Conservation (phyloP, 768 basidiomycete genomes). For the Podaxis rugospora region DNA sequence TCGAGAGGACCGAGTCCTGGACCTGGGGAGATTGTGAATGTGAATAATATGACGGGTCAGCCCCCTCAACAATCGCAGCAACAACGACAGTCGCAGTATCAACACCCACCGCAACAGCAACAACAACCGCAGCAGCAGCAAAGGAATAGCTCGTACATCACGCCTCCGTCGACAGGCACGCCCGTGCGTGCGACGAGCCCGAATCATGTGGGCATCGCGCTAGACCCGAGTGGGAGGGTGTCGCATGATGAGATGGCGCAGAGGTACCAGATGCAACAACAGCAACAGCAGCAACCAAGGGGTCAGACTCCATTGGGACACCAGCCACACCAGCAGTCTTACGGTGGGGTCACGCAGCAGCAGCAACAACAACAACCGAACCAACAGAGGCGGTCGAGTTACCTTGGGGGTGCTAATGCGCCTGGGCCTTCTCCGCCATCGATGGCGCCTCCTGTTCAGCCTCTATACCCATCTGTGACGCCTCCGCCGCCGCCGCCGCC, state of each 20-base stretch:
- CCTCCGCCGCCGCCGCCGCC: constrained; percentile 33
- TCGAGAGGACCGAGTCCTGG: constrained; percentile 56
- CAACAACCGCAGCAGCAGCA: not conserved
- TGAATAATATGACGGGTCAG: not conserved
- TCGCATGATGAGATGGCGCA: constrained; percentile 77
- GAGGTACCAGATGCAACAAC: constrained; percentile 42
- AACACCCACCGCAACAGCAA: not conserved
- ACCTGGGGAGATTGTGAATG: constrained; percentile 23
- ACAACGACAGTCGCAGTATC: not conserved
- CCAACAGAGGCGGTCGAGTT: constrained; percentile 31
- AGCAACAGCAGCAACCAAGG: constrained; percentile 28
- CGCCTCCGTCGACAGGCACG: constrained; percentile 29
- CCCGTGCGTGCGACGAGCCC: constrained; percentile 63
- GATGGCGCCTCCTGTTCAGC: constrained; percentile 19
- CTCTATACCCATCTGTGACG: constrained; percentile 28
- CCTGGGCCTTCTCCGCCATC: constrained; percentile 25
- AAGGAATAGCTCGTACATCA: constrained; percentile 7
- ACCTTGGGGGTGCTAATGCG: constrained; percentile 21
- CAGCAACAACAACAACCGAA: constrained; percentile 26
- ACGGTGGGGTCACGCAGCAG: constrained; percentile 14
- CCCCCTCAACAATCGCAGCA: not conserved
- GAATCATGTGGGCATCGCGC: constrained; percentile 75
- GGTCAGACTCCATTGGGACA: constrained; percentile 16
- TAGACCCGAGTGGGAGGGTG: constrained; percentile 79
- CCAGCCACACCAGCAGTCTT: constrained; percentile 14